Evolutionary conservation across 2,329 filamentous ascomycete genomes (phyloP).

Genomic region (Karstenula rhodostoma): DNA sequence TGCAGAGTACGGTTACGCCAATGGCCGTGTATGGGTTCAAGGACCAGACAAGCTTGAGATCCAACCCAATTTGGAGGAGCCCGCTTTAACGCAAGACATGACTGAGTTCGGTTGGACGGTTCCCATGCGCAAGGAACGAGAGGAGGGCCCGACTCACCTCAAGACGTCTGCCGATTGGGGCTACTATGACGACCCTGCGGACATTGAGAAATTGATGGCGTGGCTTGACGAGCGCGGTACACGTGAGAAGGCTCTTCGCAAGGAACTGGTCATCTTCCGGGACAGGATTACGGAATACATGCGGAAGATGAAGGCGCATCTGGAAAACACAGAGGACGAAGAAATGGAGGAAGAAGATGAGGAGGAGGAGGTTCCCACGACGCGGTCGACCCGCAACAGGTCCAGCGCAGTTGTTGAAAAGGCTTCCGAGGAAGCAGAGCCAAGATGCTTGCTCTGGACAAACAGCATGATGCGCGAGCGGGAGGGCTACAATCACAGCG

Average conservation of each 20-base stretch:
- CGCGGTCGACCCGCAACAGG: slow-evolving; percentile 71
- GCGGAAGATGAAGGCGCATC: slow-evolving; percentile 78
- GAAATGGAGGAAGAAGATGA: slow-evolving; percentile 59
- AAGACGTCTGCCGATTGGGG: slow-evolving; percentile 85
- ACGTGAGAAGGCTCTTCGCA: slow-evolving; percentile 86
- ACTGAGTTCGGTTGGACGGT: slow-evolving; percentile 82
- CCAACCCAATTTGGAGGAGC: slow-evolving; percentile 56
- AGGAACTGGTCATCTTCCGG: slow-evolving; percentile 80
- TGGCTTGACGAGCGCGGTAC: slow-evolving; percentile 90
- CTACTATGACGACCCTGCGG: slow-evolving; percentile 82
- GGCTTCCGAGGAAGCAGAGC: slow-evolving; percentile 55
- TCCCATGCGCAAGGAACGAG: slow-evolving; percentile 80
- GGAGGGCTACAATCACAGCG: slow-evolving; percentile 67
- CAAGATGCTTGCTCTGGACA: slow-evolving; percentile 71
- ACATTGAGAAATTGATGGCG: slow-evolving; percentile 78
- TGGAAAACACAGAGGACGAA: slow-evolving; percentile 63
- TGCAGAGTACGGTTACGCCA: slow-evolving; percentile 85
- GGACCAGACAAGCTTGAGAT: slow-evolving; percentile 90
- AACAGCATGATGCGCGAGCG: slow-evolving; percentile 68
- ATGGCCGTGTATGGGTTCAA: slow-evolving; percentile 95
- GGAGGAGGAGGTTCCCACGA: slow-evolving; percentile 57
- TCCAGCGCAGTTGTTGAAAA: slow-evolving; percentile 58
- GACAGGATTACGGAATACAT: slow-evolving; percentile 81
- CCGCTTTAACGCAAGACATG: slow-evolving; percentile 78
- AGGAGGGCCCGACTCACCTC: slow-evolving; percentile 85